phyloP scores from a whole-genome alignment of 176 grass and related monocot genomes.

The Themeda triandra region DNA sequence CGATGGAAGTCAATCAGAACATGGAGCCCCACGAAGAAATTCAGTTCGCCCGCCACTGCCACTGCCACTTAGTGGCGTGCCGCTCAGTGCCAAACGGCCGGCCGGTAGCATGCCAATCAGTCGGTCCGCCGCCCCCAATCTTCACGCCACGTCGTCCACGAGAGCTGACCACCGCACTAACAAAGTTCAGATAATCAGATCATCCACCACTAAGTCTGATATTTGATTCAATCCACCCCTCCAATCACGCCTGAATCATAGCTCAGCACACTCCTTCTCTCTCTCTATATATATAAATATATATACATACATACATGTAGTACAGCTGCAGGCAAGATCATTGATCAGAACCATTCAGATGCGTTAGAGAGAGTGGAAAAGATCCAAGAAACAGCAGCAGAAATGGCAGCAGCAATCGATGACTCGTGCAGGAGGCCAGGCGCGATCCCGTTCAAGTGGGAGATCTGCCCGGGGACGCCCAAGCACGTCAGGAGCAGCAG shows the following conservation, averaged over 20 bases:
- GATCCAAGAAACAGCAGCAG: not conserved
- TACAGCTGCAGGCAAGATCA: not conserved
- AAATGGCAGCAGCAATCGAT: slow-evolving; percentile 27
- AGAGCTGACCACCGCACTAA: slow-evolving; percentile 14
- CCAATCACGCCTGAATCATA: slow-evolving; percentile 57
- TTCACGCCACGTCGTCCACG: not conserved
- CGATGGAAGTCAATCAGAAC: slow-evolving; percentile 29
- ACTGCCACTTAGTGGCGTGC: not conserved
- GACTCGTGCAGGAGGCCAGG: slow-evolving; percentile 74
- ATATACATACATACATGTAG: too few relatives aligned
- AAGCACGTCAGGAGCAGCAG: slow-evolving; percentile 48
- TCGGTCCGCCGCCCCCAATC: not conserved
- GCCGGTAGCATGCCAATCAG: not conserved
- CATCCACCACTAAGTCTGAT: slow-evolving; percentile 3
- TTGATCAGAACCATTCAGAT: not conserved
- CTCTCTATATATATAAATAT: not conserved
- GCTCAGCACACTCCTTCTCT: not conserved
- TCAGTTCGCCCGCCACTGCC: not conserved
- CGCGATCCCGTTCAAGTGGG: slow-evolving; percentile 83
- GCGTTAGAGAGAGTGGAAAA: not conserved
- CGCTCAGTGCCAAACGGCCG: slow-evolving; percentile 45
- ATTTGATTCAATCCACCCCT: slow-evolving; percentile 18
- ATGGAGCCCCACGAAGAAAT: slow-evolving; percentile 19
- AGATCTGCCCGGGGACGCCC: slow-evolving; percentile 68
- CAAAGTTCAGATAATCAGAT: not conserved